These are phyloP conservation scores for Daldinia sp. DNA, from an alignment of 2,329 filamentous ascomycete species.

Conservation along the genomic window DNA sequence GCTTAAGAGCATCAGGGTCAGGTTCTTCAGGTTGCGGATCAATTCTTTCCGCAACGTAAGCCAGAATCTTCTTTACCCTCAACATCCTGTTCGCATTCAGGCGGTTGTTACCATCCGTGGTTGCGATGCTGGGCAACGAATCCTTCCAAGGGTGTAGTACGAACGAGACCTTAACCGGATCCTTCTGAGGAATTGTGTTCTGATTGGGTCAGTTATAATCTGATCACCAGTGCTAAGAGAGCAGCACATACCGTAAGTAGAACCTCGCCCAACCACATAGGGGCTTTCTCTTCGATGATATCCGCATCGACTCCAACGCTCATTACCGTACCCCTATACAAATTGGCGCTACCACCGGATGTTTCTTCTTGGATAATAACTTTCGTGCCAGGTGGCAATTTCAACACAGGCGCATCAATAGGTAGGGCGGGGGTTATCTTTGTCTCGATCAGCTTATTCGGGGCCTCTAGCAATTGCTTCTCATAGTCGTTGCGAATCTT, in stretches of 20 bases:
- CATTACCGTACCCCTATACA: slow-evolving; percentile 90
- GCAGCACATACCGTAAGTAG: slow-evolving; percentile 71
- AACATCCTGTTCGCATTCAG: slow-evolving; percentile 98
- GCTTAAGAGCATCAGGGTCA: slow-evolving; percentile 72
- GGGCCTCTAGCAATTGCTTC: slow-evolving; percentile 69
- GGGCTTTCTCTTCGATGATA: slow-evolving; percentile 84
- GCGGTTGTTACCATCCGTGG: slow-evolving; percentile 84
- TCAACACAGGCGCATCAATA: slow-evolving; percentile 81
- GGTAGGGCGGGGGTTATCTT: slow-evolving; percentile 76
- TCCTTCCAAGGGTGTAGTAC: slow-evolving; percentile 85
- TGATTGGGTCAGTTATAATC: slow-evolving; percentile 52
- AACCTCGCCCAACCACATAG: slow-evolving; percentile 92
- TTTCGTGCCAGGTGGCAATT: slow-evolving; percentile 74
- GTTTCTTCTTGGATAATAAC: slow-evolving; percentile 78
- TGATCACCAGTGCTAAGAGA: background rate
- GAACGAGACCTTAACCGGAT: slow-evolving; percentile 97
- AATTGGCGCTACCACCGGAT: slow-evolving; percentile 78
- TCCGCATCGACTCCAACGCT: slow-evolving; percentile 82
- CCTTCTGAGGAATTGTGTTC: slow-evolving; percentile 86
- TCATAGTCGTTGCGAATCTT: slow-evolving; percentile 80
- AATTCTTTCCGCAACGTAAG: slow-evolving; percentile 92
- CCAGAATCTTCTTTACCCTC: slow-evolving; percentile 91
- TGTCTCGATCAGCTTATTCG: slow-evolving; percentile 68
- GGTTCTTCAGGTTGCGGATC: slow-evolving; percentile 74
- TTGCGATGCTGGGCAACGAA: slow-evolving; percentile 78